Conservation (phyloP, 495 filamentous ascomycete species). For the Glonium stellatum region DNA sequence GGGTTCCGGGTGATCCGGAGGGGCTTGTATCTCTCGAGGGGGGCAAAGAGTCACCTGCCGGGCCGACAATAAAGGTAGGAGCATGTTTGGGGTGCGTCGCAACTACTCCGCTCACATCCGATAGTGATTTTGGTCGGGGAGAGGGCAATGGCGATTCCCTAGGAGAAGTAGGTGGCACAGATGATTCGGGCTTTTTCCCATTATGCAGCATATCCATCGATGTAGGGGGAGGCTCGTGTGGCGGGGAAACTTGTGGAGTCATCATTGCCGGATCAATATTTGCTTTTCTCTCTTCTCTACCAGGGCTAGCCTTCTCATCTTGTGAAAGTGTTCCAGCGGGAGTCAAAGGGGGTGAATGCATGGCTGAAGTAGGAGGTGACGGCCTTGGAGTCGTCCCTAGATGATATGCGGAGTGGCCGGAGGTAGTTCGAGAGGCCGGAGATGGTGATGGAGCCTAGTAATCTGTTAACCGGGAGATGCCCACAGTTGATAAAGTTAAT, state of each 20-base stretch:
- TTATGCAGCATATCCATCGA: conserved; percentile 22
- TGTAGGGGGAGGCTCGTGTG: conserved; percentile 33
- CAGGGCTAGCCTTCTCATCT: conserved; percentile 12
- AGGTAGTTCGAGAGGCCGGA: conserved; percentile 41
- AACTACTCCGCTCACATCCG: conserved; percentile 40
- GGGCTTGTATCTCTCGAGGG: conserved; percentile 55
- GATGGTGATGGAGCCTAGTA: conserved; percentile 44
- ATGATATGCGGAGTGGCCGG: conserved; percentile 36
- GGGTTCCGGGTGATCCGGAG: conserved; percentile 50
- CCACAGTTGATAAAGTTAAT: not conserved
- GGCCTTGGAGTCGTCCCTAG: conserved; percentile 32
- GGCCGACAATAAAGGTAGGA: conserved; percentile 67
- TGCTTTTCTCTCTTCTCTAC: conserved; percentile 16
- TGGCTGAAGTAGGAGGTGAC: conserved; percentile 50
- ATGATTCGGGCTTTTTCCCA: conserved; percentile 6
- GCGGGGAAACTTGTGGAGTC: conserved; percentile 59
- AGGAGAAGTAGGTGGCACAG: conserved; percentile 34
- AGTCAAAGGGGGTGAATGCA: conserved; percentile 85
- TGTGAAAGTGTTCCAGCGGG: conserved; percentile 63
- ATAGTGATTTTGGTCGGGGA: conserved; percentile 39
- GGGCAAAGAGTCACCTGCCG: conserved; percentile 55
- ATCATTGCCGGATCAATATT: conserved; percentile 47
- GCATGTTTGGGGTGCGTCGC: conserved; percentile 49
- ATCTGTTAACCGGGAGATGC: conserved; percentile 1
- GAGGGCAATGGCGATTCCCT: conserved; percentile 32